Evolutionary conservation across 495 filamentous ascomycete genomes (phyloP).

Genomic region (Xylaria palmicola): DNA sequence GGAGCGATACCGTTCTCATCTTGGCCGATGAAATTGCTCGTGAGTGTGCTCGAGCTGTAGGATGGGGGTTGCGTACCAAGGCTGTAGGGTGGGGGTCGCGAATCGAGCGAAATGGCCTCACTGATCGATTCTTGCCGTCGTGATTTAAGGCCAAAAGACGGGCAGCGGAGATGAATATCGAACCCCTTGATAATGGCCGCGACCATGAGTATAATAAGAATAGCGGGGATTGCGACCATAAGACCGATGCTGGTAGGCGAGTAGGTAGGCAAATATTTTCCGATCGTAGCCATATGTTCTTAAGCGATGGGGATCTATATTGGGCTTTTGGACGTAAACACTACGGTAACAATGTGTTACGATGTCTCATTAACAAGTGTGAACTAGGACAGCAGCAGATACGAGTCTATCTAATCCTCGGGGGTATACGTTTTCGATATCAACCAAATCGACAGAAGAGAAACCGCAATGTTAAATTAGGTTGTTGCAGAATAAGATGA

Average conservation of each 20-base stretch:
- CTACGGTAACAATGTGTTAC: slow-evolving; percentile 8
- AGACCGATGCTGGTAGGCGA: slow-evolving; percentile 40
- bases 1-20: slow-evolving; percentile 12
- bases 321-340: background rate
- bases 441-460: background rate
- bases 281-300: slow-evolving; percentile 33
- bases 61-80: too few species aligned
- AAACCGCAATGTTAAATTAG: background rate
- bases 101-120: too few species aligned
- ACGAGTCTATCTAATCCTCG: background rate
- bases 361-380: slow-evolving; percentile 13
- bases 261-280: too few species aligned
- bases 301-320: slow-evolving; percentile 15
- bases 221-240: slow-evolving; percentile 56
- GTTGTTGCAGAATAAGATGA: background rate
- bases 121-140: slow-evolving; percentile 29
- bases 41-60: slow-evolving; percentile 16
- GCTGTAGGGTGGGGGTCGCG: too few species aligned
- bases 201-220: slow-evolving; percentile 17
- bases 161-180: slow-evolving; percentile 20
- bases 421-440: background rate
- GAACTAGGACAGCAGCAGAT: background rate
- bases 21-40: slow-evolving; percentile 37
- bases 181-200: slow-evolving; percentile 27
- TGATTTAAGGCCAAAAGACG: slow-evolving; percentile 13